These are phyloP conservation scores for Dothistroma pini DNA, from an alignment of 2,329 filamentous ascomycete genomes.

Conservation along the genomic window DNA sequence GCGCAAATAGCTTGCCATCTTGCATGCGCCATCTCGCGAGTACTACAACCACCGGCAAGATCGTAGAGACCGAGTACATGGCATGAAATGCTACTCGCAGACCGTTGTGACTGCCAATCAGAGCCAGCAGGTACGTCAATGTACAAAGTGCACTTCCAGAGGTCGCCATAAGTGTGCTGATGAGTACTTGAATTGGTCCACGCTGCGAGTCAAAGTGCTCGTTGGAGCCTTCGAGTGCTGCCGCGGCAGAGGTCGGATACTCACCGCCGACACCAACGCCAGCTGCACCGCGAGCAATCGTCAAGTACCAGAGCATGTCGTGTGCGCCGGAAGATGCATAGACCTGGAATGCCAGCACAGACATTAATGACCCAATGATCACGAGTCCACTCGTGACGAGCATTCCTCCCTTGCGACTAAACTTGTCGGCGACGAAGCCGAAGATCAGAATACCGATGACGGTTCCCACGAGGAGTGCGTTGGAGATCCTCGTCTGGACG, in stretches of 20 bases:
- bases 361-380: conserved; percentile 35
- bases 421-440: conserved; percentile 33
- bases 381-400: conserved; percentile 34
- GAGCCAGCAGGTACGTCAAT: conserved; percentile 40
- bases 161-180: conserved; percentile 26
- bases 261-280: conserved; percentile 48
- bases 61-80: conserved; percentile 44
- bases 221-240: conserved; percentile 49
- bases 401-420: conserved; percentile 35
- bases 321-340: conserved; percentile 16
- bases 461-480: conserved; percentile 34
- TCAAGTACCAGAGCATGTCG: conserved; percentile 55
- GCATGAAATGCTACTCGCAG: conserved; percentile 41
- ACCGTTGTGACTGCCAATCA: conserved; percentile 32
- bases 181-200: conserved; percentile 28
- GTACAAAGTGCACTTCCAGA: conserved; percentile 25
- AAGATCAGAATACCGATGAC: conserved; percentile 36
- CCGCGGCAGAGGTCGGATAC: conserved; percentile 48
- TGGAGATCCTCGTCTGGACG: conserved; percentile 34
- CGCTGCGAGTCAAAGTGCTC: conserved; percentile 38
- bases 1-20: conserved; percentile 48
- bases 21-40: conserved; percentile 39
- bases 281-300: conserved; percentile 46
- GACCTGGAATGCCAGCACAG: conserved; percentile 39
- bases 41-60: conserved; percentile 45